Evolutionary conservation across 306 rosid genomes (phyloP), one percentile per base, ranked within the genome.

Genomic region (Begonia fuchsioides): DNA sequence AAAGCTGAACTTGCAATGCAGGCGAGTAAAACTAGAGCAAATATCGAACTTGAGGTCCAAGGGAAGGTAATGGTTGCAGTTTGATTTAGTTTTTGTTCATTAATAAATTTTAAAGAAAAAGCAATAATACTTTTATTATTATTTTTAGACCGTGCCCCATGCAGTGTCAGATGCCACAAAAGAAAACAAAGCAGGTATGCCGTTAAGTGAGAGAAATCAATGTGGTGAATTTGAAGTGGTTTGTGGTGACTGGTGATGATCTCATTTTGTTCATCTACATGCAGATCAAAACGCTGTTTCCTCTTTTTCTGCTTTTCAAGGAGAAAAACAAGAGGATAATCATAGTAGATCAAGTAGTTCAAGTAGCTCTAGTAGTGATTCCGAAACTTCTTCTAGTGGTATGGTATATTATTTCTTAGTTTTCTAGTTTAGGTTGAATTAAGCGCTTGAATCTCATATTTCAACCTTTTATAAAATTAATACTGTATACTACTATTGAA

Each of bases 361-460:
- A 56, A 77, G 92, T 82, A 79, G 94, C 70, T 90, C 98, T 32
- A 90, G 93, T 71, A 85, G 98, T 52, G 96, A 72, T 73, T 90
- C 98, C 47, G 94, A 93, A 48, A 84, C 98, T 53, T 81, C 95
- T 52, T 90, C 98, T 16, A 85, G 92, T 67, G 98, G 98, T 90
- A 90, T 38, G 39, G 56, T 56, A n/a, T 41, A n/a, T 41, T 41
- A 56, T 50, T 46, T 12, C 35, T 26, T 26, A 26, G 35, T 47
- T 49, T 59, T 17, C 6, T 11, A 13, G n/a, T 13, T 20, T 13
- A 14, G 35, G 52, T n/a, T 64, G 11, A n/a, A 26, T 6, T 10
- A n/a, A 35, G 50, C 32, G 49, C 32, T 38, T 35, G 16, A 53
- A 49, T 11, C 44, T 51, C 40, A 32, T 57, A 15, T 66, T 13